Conservation (phyloP, 176 grass and related monocot species). For the Triticum monococcum region DNA sequence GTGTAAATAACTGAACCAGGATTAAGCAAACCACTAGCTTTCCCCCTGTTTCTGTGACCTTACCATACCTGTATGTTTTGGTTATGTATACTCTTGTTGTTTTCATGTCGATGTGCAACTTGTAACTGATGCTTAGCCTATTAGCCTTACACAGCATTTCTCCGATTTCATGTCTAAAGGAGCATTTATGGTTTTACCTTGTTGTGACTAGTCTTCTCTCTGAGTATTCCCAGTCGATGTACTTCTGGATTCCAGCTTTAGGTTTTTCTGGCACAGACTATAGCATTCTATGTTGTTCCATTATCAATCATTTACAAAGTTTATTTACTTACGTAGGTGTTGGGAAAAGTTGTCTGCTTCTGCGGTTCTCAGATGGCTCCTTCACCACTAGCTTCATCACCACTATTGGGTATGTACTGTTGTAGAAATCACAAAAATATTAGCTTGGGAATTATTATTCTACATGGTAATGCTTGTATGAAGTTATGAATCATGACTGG, state of each 20-base stretch:
- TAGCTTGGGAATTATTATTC: background rate
- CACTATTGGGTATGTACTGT: slow-evolving; percentile 55
- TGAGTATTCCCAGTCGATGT: background rate
- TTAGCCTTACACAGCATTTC: background rate
- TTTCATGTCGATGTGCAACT: background rate
- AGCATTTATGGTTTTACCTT: background rate
- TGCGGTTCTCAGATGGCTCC: slow-evolving; percentile 65
- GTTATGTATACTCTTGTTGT: background rate
- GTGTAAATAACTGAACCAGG: background rate
- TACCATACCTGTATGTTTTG: background rate
- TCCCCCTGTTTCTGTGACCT: background rate
- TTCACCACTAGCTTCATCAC: slow-evolving; percentile 70
- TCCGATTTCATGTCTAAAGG: background rate
- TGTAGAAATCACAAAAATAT: background rate
- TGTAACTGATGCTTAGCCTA: background rate
- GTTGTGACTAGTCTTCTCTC: background rate
- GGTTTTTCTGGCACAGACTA: background rate
- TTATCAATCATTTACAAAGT: background rate
- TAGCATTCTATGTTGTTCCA: background rate
- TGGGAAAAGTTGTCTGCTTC: slow-evolving; percentile 69
- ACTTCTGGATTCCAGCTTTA: background rate
- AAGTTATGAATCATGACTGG: background rate
- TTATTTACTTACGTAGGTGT: slow-evolving; percentile 37
- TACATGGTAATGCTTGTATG: background rate
- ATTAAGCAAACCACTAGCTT: background rate